These are phyloP conservation scores for Plasmodium adleri DNA, from an alignment of 169 alveolate species.

Conservation along the genomic window DNA sequence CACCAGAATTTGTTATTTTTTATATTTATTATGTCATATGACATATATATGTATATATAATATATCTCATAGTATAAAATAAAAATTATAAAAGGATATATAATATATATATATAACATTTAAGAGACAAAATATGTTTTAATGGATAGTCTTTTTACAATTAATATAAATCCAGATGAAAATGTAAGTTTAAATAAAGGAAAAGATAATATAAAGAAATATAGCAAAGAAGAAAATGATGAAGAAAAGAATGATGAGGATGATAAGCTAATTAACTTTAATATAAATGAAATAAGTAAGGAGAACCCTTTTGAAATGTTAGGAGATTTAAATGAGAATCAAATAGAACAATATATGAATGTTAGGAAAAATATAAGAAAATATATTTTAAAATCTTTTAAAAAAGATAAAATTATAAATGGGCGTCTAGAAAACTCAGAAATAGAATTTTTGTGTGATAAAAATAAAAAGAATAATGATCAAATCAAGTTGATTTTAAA, in stretches of 20 bases:
- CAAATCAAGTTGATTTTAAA: slow-evolving; percentile 23
- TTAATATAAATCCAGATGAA: slow-evolving; percentile 73
- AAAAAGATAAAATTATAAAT: slow-evolving; percentile 38
- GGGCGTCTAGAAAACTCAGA: slow-evolving; percentile 6
- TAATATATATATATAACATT: not conserved
- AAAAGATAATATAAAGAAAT: slow-evolving; percentile 4
- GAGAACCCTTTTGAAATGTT: slow-evolving; percentile 24
- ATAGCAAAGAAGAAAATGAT: slow-evolving; percentile 8
- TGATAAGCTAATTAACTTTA: not conserved
- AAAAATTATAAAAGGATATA: not conserved
- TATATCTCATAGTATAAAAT: no score
- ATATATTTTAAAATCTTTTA: slow-evolving; percentile 45
- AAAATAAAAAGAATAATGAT: slow-evolving; percentile 2
- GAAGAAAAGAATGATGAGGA: not conserved
- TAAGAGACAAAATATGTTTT: slow-evolving; percentile 19
- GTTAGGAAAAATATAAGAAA: slow-evolving; percentile 40
- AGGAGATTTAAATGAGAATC: slow-evolving; percentile 31
- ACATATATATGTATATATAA: no score
- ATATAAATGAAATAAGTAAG: slow-evolving; percentile 33
- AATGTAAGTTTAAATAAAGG: slow-evolving; percentile 33
- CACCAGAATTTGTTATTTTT: no score
- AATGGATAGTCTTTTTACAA: slow-evolving; percentile 73
- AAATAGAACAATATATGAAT: slow-evolving; percentile 45
- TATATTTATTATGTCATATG: no score
- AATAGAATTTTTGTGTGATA: not conserved